phyloP scores from a whole-genome alignment of 306 rosid species.

The Cyclanthera cordifolia region DNA sequence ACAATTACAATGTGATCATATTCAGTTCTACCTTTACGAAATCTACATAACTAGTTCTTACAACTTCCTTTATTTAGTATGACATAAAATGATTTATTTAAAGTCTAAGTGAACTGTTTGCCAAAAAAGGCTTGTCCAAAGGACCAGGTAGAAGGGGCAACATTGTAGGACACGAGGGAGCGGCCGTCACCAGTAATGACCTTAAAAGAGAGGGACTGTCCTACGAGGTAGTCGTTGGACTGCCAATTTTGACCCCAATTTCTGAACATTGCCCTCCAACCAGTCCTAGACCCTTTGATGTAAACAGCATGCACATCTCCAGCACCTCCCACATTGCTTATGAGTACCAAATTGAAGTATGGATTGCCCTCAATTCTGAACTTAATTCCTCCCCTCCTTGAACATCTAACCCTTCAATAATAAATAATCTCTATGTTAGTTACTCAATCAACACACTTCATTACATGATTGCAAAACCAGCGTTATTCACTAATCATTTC shows the following conservation, averaged over 20 bases:
- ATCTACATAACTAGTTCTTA: not conserved
- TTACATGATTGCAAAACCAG: too few relatives aligned
- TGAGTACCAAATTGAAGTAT: conserved; percentile 11
- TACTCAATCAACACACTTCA: not conserved
- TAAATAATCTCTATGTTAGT: not conserved
- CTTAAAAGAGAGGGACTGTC: conserved; percentile 76
- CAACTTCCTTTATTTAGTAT: too few relatives aligned
- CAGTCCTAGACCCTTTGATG: conserved; percentile 57
- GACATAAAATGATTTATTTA: not conserved
- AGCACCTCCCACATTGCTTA: conserved; percentile 19
- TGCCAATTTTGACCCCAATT: conserved; percentile 99
- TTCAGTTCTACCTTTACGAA: not conserved
- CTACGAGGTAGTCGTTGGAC: conserved; percentile 72
- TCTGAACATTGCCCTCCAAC: conserved; percentile 72
- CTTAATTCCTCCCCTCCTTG: conserved; percentile 10
- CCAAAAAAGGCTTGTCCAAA: conserved; percentile 15
- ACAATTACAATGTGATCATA: not conserved
- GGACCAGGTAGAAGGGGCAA: conserved; percentile 1
- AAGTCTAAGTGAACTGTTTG: conserved; percentile 25
- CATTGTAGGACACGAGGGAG: conserved; percentile 5
- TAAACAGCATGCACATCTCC: conserved; percentile 15
- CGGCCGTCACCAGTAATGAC: conserved; percentile 48
- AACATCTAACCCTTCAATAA: not conserved
- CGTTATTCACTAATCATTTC: too few relatives aligned
- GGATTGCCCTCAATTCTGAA: conserved; percentile 13